A percentile compares a stretch with the other conserved stretches of the same genome.
These are phyloP conservation scores for Picochlorum sp. DNA, from an alignment of 139 green algal species.

Conservation along the genomic window DNA sequence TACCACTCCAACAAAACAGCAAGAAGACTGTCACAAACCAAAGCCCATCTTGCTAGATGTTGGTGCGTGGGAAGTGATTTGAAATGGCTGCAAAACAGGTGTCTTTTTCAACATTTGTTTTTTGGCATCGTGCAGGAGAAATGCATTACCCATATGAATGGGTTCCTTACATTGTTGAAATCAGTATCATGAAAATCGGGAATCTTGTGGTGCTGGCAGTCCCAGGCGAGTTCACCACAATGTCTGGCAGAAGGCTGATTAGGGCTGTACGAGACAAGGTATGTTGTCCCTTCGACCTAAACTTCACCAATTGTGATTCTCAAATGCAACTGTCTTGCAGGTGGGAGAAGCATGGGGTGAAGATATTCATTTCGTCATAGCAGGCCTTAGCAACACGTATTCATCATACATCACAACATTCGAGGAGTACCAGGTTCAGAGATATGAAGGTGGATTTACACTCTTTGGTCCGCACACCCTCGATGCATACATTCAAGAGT, in stretches of 20 bases:
- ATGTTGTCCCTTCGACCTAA: neutral
- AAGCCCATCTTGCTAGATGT: constrained; percentile 81
- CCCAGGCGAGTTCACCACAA: constrained; percentile 75
- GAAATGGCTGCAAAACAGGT: neutral
- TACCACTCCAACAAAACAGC: constrained; percentile 29
- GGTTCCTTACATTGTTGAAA: constrained; percentile 45
- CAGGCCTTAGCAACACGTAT: constrained; percentile 74
- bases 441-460: constrained; percentile 79
- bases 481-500: constrained; percentile 83
- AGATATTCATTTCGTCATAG: constrained; percentile 49
- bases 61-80: constrained; percentile 1
- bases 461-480: constrained; percentile 77
- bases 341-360: constrained; percentile 22
- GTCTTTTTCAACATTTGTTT: constrained; percentile 28
- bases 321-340: constrained; percentile 11
- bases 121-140: constrained; percentile 11
- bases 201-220: constrained; percentile 50
- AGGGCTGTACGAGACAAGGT: constrained; percentile 39
- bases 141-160: constrained; percentile 65
- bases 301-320: neutral
- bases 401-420: constrained; percentile 70
- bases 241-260: constrained; percentile 62
- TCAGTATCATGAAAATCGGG: constrained; percentile 43
- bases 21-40: constrained; percentile 65
- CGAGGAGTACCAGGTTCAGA: constrained; percentile 76